Evolutionary conservation across 2,329 filamentous ascomycete genomes (phyloP).

Genomic region (Trichoderma sp.): DNA sequence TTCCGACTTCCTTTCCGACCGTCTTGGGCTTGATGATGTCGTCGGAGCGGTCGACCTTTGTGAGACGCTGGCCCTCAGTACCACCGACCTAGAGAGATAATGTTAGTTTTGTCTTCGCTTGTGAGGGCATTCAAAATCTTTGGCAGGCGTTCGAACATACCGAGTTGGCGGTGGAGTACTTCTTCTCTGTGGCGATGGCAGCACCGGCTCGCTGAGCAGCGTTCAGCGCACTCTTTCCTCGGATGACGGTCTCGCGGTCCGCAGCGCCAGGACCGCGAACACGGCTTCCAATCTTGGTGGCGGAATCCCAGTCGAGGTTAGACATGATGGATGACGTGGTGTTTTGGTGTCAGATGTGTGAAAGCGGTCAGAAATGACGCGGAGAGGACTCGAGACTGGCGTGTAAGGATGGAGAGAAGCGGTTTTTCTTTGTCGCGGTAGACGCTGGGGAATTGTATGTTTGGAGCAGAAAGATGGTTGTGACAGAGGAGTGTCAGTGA

Average conservation of each 20-base stretch:
- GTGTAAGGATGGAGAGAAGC: conserved; percentile 30
- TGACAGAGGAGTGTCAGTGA: not conserved
- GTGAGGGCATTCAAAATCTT: not conserved
- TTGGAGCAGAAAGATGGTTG: not conserved
- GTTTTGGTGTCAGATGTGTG: not conserved
- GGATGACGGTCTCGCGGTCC: conserved; percentile 83
- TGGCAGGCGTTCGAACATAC: conserved; percentile 34
- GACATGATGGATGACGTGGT: conserved; percentile 53
- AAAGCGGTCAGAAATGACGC: conserved; percentile 13
- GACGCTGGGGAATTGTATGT: not conserved
- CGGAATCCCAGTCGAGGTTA: conserved; percentile 70
- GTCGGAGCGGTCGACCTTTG: conserved; percentile 95
- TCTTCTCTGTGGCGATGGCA: conserved; percentile 88
- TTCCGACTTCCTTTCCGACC: conserved; percentile 76
- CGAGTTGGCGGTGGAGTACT: conserved; percentile 73
- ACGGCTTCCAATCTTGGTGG: conserved; percentile 94
- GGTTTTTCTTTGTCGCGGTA: conserved; percentile 26
- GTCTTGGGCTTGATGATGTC: conserved; percentile 98
- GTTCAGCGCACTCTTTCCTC: conserved; percentile 81
- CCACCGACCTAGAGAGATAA: conserved; percentile 34
- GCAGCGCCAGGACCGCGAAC: conserved; percentile 66
- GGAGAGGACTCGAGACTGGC: conserved; percentile 39
- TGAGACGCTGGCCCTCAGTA: conserved; percentile 86
- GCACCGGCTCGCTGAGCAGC: conserved; percentile 81
- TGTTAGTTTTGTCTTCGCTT: conserved; percentile 29